phyloP scores from a whole-genome alignment of 1,139 yeast genomes.

The Candida freyschussii region DNA sequence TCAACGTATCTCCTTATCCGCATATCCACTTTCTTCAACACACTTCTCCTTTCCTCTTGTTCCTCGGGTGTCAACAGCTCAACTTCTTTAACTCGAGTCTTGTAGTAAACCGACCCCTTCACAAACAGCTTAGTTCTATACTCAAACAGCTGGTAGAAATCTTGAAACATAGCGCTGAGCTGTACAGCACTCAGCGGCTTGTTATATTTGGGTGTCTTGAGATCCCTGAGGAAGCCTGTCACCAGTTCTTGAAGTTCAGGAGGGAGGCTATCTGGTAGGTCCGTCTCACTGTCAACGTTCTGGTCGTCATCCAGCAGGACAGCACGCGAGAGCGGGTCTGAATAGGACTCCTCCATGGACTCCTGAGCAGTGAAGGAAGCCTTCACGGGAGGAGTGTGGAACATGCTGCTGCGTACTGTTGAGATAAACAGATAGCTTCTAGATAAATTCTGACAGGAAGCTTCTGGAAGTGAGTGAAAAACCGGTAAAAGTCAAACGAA shows the following conservation, averaged over 20 bases:
- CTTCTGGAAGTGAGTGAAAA: too few species aligned
- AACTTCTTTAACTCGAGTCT: conserved; percentile 2
- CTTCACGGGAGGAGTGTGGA: conserved; percentile 14
- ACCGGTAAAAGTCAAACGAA: too few species aligned
- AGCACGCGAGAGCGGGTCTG: conserved; percentile 3
- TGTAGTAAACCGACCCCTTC: conserved; percentile 14
- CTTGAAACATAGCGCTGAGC: conserved; percentile 48
- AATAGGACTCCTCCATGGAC: conserved; percentile 1
- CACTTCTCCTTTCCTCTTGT: conserved; percentile 4
- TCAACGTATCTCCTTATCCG: conserved; percentile 12
- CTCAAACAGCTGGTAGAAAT: conserved; percentile 35
- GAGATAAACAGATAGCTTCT: too few species aligned
- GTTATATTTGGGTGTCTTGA: conserved; percentile 51
- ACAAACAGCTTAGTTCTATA: conserved; percentile 11
- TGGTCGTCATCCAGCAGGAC: background rate
- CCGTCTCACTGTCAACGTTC: background rate
- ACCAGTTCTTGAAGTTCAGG: conserved; percentile 9
- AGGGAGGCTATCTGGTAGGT: conserved; percentile 7
- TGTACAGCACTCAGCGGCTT: conserved; percentile 50
- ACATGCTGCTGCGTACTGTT: conserved; percentile 8
- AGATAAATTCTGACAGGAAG: too few species aligned
- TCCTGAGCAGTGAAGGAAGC: conserved; percentile 5
- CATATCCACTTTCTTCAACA: conserved; percentile 5
- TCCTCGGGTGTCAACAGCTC: conserved; percentile 12
- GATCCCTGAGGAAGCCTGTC: conserved; percentile 38